phyloP scores from a whole-genome alignment of 257 asterid genomes.

The Solanum microdontum region DNA sequence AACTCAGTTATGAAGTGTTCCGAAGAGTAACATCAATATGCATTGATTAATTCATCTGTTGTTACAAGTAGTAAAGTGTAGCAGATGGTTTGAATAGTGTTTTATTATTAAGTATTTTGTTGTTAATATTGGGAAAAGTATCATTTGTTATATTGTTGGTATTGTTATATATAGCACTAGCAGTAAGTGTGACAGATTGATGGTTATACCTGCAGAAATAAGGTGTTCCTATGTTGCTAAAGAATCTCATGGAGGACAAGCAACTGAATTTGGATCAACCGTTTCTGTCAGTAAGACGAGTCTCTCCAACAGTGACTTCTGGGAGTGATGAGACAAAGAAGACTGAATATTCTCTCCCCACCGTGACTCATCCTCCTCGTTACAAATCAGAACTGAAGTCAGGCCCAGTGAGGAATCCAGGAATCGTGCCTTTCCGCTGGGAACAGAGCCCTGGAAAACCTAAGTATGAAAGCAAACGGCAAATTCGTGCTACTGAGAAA shows the following conservation, averaged over 20 bases:
- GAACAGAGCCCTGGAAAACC: slow-evolving; percentile 73
- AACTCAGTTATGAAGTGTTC: background rate
- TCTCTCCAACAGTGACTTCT: slow-evolving; percentile 13
- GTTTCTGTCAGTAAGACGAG: slow-evolving; percentile 37
- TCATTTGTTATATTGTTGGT: background rate
- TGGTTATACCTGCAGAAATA: slow-evolving; percentile 7
- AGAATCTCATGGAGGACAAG: slow-evolving; percentile 43
- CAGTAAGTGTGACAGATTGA: background rate
- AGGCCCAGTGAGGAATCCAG: slow-evolving; percentile 62
- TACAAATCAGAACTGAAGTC: slow-evolving; percentile 58
- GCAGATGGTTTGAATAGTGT: no score
- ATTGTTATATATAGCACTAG: background rate
- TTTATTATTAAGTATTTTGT: background rate
- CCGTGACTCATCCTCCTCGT: slow-evolving; percentile 22
- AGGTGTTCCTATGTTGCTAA: slow-evolving; percentile 13
- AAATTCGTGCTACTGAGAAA: background rate
- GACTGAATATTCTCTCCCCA: slow-evolving; percentile 3
- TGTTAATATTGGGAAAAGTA: background rate
- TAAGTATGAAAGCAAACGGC: slow-evolving; percentile 25
- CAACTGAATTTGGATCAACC: slow-evolving; percentile 39
- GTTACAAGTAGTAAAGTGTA: background rate
- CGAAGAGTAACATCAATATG: background rate
- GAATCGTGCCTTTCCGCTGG: slow-evolving; percentile 73
- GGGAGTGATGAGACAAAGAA: slow-evolving; percentile 10
- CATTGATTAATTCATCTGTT: background rate